Evolutionary conservation across 441 rosid genomes (phyloP), one percentile per base, ranked within the genome.

Genomic region (Pelargonium citronellum): DNA sequence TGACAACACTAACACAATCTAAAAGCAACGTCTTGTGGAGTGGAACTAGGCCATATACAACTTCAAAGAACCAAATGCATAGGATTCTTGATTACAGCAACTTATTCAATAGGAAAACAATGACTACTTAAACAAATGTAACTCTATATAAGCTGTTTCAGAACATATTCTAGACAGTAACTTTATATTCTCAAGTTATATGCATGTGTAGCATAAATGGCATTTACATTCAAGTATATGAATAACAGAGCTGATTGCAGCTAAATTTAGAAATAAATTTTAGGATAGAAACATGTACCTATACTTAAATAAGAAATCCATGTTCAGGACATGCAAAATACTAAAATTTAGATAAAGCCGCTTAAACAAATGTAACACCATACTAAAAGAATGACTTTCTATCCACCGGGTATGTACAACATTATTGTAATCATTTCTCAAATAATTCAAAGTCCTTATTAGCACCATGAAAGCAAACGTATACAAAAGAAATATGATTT

Each of bases 111-210:
- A 63, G 47, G 15, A 15, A 13, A 19, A 34, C 19, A 30, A 64
- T 34, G 46, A 34, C 5, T 41, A 15, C 20, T 30, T n/a, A 30
- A 63, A 39, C 44, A 63, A 63, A 63, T 6, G 44, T 63, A 63
- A 13, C 67, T 30, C 67, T 39, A 63, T 63, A 62, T 30, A 62
- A 24, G 43, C 66, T 5, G 17, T 10, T 62, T 62, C 17, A 62
- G 12, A 27, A n/a, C 24, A 12, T 13, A 4, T 61, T 61, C 37
- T 27, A 43, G 66, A 34, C 16, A 62, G 15, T n/a, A 16, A 55
- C 24, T 19, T 6, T 22, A 20, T 60, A 19, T 20, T n/a, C 43
- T 1, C 19, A 62, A 62, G n/a, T n/a, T 24, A 30, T 27, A 12
- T 16, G 43, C 43, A 62, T 62, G 19, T 62, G 66, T 12, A 62